Evolutionary conservation across 2,329 filamentous ascomycete genomes (phyloP).

Genomic region (Fusarium falciforme): DNA sequence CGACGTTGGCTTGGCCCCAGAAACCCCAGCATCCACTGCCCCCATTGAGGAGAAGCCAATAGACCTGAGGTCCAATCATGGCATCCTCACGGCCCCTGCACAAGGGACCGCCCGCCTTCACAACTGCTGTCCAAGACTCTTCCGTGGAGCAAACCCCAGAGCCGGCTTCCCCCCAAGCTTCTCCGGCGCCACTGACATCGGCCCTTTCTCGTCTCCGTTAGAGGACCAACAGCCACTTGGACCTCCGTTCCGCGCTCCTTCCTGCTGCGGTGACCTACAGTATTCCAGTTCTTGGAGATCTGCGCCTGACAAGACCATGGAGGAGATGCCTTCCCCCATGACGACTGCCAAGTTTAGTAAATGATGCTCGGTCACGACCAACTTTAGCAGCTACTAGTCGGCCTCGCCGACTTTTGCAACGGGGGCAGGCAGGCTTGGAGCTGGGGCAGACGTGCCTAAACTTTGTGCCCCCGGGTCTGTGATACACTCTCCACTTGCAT

Average conservation of each 20-base stretch:
- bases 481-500: conserved; percentile 24
- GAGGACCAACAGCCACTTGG: conserved; percentile 26
- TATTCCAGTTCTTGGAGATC: conserved; percentile 18
- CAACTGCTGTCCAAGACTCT: neutral
- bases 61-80: conserved; percentile 16
- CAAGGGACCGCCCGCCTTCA: conserved; percentile 9
- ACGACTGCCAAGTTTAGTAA: conserved; percentile 45
- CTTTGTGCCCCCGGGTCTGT: conserved; percentile 16
- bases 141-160: conserved; percentile 25
- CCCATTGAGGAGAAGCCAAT: conserved; percentile 29
- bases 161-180: conserved; percentile 13
- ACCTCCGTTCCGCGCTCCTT: conserved; percentile 8
- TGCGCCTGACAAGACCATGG: conserved; percentile 12
- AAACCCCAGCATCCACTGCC: conserved; percentile 14
- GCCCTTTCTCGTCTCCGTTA: conserved; percentile 39
- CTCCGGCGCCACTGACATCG: conserved; percentile 43
- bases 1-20: conserved; percentile 20
- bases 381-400: neutral
- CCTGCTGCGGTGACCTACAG: neutral
- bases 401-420: neutral
- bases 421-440: neutral
- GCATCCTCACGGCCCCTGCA: neutral
- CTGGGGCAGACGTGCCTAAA: neutral
- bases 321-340: conserved; percentile 34
- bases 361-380: conserved; percentile 16